Conservation (phyloP, 148 eudicot genomes). For the Tetragonia tetragonoides region DNA sequence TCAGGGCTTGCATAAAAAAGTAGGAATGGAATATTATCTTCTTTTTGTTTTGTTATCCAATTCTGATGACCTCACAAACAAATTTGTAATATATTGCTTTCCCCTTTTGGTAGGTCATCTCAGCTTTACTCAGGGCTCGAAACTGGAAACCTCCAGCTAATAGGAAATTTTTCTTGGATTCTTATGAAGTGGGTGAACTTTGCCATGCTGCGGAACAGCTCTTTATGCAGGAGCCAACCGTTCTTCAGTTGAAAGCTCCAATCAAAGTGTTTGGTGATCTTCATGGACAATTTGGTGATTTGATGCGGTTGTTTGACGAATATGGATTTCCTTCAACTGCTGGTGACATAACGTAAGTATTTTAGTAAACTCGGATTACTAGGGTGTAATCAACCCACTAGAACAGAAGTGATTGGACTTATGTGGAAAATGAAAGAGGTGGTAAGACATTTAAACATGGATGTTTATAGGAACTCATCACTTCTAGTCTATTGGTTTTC, state of each 20-base stretch:
- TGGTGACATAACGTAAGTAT: slow-evolving; percentile 90
- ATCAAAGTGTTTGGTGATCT: slow-evolving; percentile 98
- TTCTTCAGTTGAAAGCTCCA: slow-evolving; percentile 95
- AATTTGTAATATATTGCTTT: slow-evolving; percentile 20
- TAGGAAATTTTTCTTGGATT: slow-evolving; percentile 91
- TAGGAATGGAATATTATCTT: slow-evolving; percentile 20
- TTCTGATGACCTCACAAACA: not conserved
- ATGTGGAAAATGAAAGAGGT: not conserved
- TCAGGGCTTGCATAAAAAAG: slow-evolving; percentile 97
- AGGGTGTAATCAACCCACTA: not conserved
- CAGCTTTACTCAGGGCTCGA: slow-evolving; percentile 85
- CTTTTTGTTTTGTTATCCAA: not conserved
- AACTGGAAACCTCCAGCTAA: slow-evolving; percentile 88
- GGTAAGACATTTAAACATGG: not conserved
- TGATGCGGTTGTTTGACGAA: slow-evolving; percentile 96
- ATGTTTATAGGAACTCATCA: not conserved
- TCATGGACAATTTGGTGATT: slow-evolving; percentile 96
- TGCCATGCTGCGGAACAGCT: slow-evolving; percentile 97
- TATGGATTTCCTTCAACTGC: slow-evolving; percentile 98
- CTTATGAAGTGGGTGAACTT: slow-evolving; percentile 96
- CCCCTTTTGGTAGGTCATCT: slow-evolving; percentile 58
- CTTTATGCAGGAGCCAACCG: slow-evolving; percentile 91
- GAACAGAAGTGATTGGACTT: not conserved
- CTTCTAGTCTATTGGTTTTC: not conserved
- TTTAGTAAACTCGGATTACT: not conserved